Base-by-base conservation (phyloP, 2,329 filamentous ascomycete genomes). In the Phoma sp. region DNA sequence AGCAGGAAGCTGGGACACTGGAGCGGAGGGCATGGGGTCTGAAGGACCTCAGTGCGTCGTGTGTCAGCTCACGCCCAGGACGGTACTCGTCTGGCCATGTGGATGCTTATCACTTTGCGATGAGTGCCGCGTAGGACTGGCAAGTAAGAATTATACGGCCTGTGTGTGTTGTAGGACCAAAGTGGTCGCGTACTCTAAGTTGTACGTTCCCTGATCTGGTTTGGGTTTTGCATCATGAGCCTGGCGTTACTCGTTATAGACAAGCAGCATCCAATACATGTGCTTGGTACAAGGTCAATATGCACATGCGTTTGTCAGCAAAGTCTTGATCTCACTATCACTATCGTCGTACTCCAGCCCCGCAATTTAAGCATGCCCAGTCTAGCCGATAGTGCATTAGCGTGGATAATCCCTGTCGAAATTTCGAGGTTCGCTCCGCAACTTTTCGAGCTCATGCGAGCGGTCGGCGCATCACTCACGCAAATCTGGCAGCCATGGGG, bases 141-240 rank as follows among this genome's bases (percentile, higher is more conserved):
- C 95, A 3, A 93, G 96, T 87, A 96, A 97, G 73, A 98, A 98
- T 73, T 98, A 96, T 73, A 91, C 93, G 60, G 96, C 91, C 71
- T 99, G 95, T 72, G 93, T 98, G 32, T 98, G 93, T 68, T 98
- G 95, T 74, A 84, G 95, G 43, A 86, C 91, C 51, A 90, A 95
- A 65, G 92, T 98, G 25, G 85, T 87, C 49, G 95, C 93, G 48
- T 98, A 96, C 75, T 93, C 91, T 62, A 86, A 92, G 64, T 86
- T 99, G 56, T 99, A 90, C 80, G 92, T 98, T 33, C 95, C 95
- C 42, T 89, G 62, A 67, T 15, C 9, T 30, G 15, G 40, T 21
- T 34, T 39, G 23, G 17, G 29, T n/a, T 37, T 12, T 38, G 33
- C 47, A 45, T 29, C n/a, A n/a, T n/a, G n/a, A 18, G 26, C 7